Evolutionary conservation across 2,329 filamentous ascomycete genomes (phyloP).

Genomic region (Stagonosporopsis rhizophila): DNA sequence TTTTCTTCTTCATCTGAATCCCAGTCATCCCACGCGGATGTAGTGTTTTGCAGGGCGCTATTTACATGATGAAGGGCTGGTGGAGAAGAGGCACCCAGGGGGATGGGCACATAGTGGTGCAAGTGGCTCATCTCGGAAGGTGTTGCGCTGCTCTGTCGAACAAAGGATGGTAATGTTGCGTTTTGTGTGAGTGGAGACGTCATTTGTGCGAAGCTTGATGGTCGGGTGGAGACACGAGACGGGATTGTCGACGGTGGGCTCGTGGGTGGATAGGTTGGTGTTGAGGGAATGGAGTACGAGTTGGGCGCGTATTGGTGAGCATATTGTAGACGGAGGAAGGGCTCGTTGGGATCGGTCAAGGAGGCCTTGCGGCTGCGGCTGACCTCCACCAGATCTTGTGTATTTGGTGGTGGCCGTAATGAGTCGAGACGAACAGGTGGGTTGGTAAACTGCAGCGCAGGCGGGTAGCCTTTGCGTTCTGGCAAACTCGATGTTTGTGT

Average conservation of each 20-base stretch:
- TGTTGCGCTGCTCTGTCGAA: slow-evolving; percentile 37
- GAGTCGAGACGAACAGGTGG: slow-evolving; percentile 43
- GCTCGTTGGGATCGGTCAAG: slow-evolving; percentile 40
- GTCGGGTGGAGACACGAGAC: slow-evolving; percentile 35
- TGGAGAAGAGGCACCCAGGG: slow-evolving; percentile 26
- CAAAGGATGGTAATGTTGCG: slow-evolving; percentile 19
- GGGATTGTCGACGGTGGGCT: slow-evolving; percentile 35
- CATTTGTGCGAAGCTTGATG: slow-evolving; percentile 20
- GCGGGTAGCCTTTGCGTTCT: slow-evolving; percentile 26
- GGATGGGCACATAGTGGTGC: slow-evolving; percentile 29
- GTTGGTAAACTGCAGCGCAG: slow-evolving; percentile 33
- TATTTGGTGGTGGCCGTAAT: slow-evolving; percentile 30
- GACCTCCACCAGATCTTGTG: slow-evolving; percentile 18
- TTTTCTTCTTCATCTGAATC: slow-evolving; percentile 45
- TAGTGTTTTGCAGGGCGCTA: slow-evolving; percentile 38
- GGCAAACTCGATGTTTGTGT: slow-evolving; percentile 26
- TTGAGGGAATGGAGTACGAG: slow-evolving; percentile 25
- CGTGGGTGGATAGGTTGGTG: slow-evolving; percentile 29
- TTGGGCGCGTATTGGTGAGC: slow-evolving; percentile 24
- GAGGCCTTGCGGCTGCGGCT: slow-evolving; percentile 36
- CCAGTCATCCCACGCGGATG: slow-evolving; percentile 48
- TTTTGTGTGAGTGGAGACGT: slow-evolving; percentile 14
- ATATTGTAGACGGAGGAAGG: slow-evolving; percentile 39
- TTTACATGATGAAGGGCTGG: slow-evolving; percentile 27
- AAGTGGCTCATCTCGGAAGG: slow-evolving; percentile 38